A percentile compares a stretch with the other conserved stretches of the same genome.
These are phyloP conservation scores for Rhodotorula sphaerocarpa DNA, from an alignment of 768 basidiomycete species.

Conservation along the genomic window DNA sequence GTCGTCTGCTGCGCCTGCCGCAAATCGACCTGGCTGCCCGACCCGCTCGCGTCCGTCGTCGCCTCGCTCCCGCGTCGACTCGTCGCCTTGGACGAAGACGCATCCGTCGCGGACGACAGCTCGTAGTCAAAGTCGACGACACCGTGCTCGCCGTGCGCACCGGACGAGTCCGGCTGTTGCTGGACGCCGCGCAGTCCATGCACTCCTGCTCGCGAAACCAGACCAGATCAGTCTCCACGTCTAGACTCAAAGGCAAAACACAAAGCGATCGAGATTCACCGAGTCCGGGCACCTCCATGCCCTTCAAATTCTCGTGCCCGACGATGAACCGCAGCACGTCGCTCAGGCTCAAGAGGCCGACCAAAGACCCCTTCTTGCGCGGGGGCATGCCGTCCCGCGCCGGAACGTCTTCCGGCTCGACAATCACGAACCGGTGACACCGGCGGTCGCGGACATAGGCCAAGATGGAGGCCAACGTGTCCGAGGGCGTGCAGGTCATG, in stretches of 20 bases:
- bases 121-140: neutral
- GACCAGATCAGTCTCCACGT: neutral
- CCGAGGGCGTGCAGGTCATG: constrained; percentile 84
- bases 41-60: constrained; percentile 13
- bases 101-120: neutral
- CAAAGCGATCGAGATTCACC: constrained; percentile 5
- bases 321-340: constrained; percentile 81
- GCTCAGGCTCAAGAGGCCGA: constrained; percentile 80
- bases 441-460: constrained; percentile 85
- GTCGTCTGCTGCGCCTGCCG: constrained; percentile 2
- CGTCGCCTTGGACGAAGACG: constrained; percentile 8
- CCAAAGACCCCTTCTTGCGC: constrained; percentile 52
- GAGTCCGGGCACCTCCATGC: constrained; percentile 29
- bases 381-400: constrained; percentile 3
- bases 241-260: too few species aligned
- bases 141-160: too few species aligned
- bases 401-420: constrained; percentile 31
- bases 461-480: constrained; percentile 81
- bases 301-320: constrained; percentile 35
- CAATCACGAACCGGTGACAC: constrained; percentile 64
- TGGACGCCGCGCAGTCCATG: constrained; percentile 30
- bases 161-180: neutral
- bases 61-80: constrained; percentile 25
- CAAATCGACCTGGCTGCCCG: neutral
- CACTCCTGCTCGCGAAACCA: constrained; percentile 4